phyloP scores from a whole-genome alignment of 305 asterid species.

The Striga hermonthica region DNA sequence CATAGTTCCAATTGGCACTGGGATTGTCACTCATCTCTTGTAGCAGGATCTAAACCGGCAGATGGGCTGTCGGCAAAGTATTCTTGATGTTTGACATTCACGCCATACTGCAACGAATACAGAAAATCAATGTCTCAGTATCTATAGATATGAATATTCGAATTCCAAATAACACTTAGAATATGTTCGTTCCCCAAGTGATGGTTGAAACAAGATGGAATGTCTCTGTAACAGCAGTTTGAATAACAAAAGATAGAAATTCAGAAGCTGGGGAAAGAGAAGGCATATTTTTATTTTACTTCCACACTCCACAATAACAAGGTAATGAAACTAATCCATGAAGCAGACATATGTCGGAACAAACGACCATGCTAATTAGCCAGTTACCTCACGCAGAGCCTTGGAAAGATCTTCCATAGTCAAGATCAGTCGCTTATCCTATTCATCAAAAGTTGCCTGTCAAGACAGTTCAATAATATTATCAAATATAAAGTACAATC shows the following conservation, averaged over 20 bases:
- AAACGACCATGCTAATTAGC: neutral
- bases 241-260: conserved; percentile 37
- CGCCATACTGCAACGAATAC: conserved; percentile 70
- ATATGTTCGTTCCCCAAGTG: neutral
- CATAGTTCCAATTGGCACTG: neutral
- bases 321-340: neutral
- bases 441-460: conserved; percentile 29
- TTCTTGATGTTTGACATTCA: conserved; percentile 87
- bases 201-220: neutral
- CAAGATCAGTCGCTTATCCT: conserved; percentile 91
- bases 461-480: conserved; percentile 9
- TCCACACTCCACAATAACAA: neutral
- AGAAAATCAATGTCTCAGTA: conserved; percentile 18
- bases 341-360: neutral
- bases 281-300: neutral
- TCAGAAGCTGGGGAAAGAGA: neutral
- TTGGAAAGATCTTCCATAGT: conserved; percentile 97
- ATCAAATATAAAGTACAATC: conserved; percentile 14
- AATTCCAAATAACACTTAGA: neutral
- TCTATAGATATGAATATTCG: neutral
- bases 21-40: conserved; percentile 53
- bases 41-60: conserved; percentile 72
- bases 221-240: neutral
- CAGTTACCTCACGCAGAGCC: conserved; percentile 46
- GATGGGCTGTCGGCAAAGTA: conserved; percentile 88